Base-by-base conservation (phyloP, 1,284 basidiomycete genomes). In the Trichosporon sp. region DNA sequence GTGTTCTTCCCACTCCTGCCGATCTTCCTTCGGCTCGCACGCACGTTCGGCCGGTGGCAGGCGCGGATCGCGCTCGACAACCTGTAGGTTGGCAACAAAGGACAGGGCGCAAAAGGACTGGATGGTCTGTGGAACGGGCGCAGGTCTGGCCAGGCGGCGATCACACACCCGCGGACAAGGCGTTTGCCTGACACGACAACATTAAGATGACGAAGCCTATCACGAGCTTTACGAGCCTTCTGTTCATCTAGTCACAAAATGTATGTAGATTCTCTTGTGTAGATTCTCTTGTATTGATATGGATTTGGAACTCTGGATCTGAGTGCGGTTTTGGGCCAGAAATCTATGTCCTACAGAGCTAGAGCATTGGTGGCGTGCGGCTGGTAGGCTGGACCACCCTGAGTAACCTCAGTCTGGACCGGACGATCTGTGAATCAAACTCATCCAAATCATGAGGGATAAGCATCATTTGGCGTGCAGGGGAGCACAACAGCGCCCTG, bases 41-140 rank as follows among this genome's bases (percentile, higher is more conserved):
- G 74, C 34, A 44, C 71, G 23, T 80, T 74, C 68, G 79, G 79
- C 2, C 65, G 65, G 44, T 79, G 74, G 74, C 79, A 81, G 60
- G 79, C 78, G 4, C 71, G 69, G 5, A 69, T 78, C 1, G 78
- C 78, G 6, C 56, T 78, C 11, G 74, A 75, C 49, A 78, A 78
- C 49, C 59, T 81, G 31, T 78, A 54, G 21, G 27, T 2, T 31
- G 27, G 25, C 5, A 10, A 54, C 49, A 10, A 16, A 27, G 25
- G n/a, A 9, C 1, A 11, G 27, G 14, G 5, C 29, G 27, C 27
- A n/a, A 54, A 54, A 54, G 49, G 49, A 27, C 49, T 6, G 16
- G 37, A 19, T 1, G 16, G 27, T 6, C 16, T 14, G 16, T n/a
- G n/a, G n/a, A n/a, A n/a, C n/a, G n/a, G n/a, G n/a, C n/a, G n/a